These are phyloP conservation scores for Hyaloscypha finlandica DNA, from an alignment of 495 filamentous ascomycete species.

Conservation along the genomic window DNA sequence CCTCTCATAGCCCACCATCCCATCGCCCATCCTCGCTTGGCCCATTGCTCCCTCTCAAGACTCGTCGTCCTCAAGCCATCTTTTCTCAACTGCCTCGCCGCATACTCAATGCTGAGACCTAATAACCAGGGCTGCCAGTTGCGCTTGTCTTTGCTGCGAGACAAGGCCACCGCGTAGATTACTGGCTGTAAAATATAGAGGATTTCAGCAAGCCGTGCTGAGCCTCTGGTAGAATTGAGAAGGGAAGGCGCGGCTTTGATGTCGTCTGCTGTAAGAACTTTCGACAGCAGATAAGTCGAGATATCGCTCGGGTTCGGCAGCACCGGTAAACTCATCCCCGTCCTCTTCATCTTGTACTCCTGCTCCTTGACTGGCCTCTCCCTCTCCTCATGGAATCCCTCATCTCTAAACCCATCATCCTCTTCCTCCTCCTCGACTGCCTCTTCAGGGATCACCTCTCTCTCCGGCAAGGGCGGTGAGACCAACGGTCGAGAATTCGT, in stretches of 20 bases:
- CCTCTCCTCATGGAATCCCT: slow-evolving; percentile 21
- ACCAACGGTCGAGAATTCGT: slow-evolving; percentile 85
- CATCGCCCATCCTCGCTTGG: slow-evolving; percentile 82
- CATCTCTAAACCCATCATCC: slow-evolving; percentile 33
- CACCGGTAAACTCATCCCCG: slow-evolving; percentile 77
- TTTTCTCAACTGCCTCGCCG: slow-evolving; percentile 79
- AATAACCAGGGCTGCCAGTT: slow-evolving; percentile 90
- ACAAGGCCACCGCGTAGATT: slow-evolving; percentile 83
- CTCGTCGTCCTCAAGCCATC: slow-evolving; percentile 73
- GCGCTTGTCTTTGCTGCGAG: slow-evolving; percentile 61
- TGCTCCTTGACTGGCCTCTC: slow-evolving; percentile 38
- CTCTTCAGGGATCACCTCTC: slow-evolving; percentile 67
- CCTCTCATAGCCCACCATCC: slow-evolving; percentile 95
- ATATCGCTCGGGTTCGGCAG: slow-evolving; percentile 80
- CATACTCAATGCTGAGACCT: slow-evolving; percentile 83
- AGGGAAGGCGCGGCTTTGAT: slow-evolving; percentile 87
- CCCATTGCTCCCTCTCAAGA: slow-evolving; percentile 86
- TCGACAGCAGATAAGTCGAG: slow-evolving; percentile 81
- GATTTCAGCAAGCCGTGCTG: slow-evolving; percentile 77
- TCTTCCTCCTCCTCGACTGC: slow-evolving; percentile 45
- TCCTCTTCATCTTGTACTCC: slow-evolving; percentile 94
- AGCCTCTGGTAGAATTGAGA: slow-evolving; percentile 72
- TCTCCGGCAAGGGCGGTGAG: slow-evolving; percentile 81
- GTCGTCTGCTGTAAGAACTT: slow-evolving; percentile 92
- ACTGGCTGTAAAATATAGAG: slow-evolving; percentile 89